Evolutionary conservation across 805 yeast species (phyloP).

Genomic region (Kodamaea neixiangensis): DNA sequence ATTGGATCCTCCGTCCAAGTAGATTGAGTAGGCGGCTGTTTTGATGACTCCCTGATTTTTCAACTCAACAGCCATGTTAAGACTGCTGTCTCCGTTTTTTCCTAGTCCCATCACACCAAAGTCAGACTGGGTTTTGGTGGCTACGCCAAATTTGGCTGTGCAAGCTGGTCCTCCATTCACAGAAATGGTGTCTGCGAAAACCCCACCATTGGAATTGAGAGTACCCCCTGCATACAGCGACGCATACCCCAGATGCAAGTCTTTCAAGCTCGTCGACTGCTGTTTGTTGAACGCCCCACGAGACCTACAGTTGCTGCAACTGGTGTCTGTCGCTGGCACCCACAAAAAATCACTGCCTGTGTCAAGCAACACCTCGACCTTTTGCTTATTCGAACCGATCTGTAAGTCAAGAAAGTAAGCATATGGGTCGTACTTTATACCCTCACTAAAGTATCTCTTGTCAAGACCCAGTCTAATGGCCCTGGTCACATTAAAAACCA

Average conservation of each 20-base stretch:
- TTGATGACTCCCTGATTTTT: conserved; percentile 11
- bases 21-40: conserved; percentile 17
- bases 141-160: conserved; percentile 9
- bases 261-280: conserved; percentile 10
- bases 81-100: background rate
- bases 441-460: background rate
- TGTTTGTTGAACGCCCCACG: conserved; percentile 11
- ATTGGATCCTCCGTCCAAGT: conserved; percentile 14
- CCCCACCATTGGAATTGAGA: background rate
- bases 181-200: conserved; percentile 2
- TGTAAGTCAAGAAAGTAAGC: conserved; percentile 5
- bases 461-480: background rate
- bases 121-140: background rate
- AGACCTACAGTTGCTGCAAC: conserved; percentile 1
- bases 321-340: conserved; percentile 10
- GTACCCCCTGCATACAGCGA: conserved; percentile 2
- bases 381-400: conserved; percentile 12
- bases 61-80: conserved; percentile 12
- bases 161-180: conserved; percentile 5
- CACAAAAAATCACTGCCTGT: conserved; percentile 14
- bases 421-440: background rate
- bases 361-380: conserved; percentile 10
- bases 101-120: conserved; percentile 13
- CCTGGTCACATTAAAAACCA: background rate
- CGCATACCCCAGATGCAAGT: background rate